Base-by-base conservation (phyloP, 2,329 filamentous ascomycete species). In the Talaromyces sp. region DNA sequence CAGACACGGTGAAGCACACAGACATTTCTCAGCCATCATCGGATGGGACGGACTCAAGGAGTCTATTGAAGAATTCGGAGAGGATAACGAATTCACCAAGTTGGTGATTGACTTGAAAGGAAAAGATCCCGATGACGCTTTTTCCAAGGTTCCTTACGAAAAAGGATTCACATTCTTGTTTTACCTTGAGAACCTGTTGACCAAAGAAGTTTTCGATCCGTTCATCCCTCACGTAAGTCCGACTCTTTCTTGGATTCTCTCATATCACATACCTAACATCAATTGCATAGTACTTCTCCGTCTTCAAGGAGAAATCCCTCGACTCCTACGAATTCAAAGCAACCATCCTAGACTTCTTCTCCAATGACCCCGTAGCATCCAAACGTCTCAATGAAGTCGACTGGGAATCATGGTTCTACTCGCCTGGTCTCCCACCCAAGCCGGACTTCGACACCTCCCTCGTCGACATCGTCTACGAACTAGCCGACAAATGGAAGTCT, bases 101-200 rank as follows among this genome's bases (percentile, higher is more conserved):
- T 82, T 99, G 56, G 85, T 96, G 64, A 83, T 92, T 60, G 86
- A 90, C 70, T 86, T 97, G 63, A 89, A 93, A 70, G 91, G 90
- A 59, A 87, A 94, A 64, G 93, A 97, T 66, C 94, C 94, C 0
- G 94, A 97, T 71, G 94, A 99, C 73, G 89, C 93, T 1, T 99
- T 97, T 77, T 95, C 89, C 64, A 89, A 85, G 25, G 81, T 97
- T 35, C 91, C 94, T 0, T 99, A 99, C 68, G 93, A 97, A 71
- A 97, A 99, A 76, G 93, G 93, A 3, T 97, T 96, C 75, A 89
- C 89, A 69, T 95, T 97, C 73, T 80, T 99, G 46, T 97, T 91
- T 73, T 87, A 92, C 67, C 85, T 99, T 13, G 94, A 99, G 68
- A 88, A 87, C 48, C 78, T 96, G 1, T 82, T 97, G 3, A 89